Evolutionary conservation across 1,139 yeast genomes (phyloP), one percentile per base, ranked within the genome.

Genomic region (Sugiyamaella novakii): DNA sequence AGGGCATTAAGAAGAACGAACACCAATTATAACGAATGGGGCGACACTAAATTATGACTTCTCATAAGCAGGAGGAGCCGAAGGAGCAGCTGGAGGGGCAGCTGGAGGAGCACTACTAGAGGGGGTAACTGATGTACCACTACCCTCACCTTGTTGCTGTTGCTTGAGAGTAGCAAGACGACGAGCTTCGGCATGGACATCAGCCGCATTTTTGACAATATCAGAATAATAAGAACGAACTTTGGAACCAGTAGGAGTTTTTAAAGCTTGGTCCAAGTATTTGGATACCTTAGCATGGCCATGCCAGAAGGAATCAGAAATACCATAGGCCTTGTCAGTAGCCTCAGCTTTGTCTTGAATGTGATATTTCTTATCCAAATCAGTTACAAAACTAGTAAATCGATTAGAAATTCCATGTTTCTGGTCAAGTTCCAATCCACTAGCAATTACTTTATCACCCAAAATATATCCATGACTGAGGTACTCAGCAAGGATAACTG

Each of bases 401-500:
- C 75, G 74, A 38, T 70, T 59, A 22, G 85, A 74, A 59, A 76
- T 70, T 0, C 94, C 94, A 62, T 81, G 78, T 60, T 81, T 73
- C 56, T 80, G 73, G 65, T 85, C 95, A 55, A 82, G 74, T 17
- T 75, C 78, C 49, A 83, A 72, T 19, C 68, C 66, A 62, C 77
- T 77, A 50, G 78, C 76, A 47, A 85, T 73, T 41, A 84, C 72
- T 51, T 75, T 70, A 64, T 86, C 94, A 44, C 84, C 76, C 36
- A 86, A 66, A 21, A 74, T 76, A 64, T 85, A 86, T 3, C 95
- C 95, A 24, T 80, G 79, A 27, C 89, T 77, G 55, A 86, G 73
- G 59, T 84, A 77, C 67, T 86, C 92, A 1, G 94, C 92, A 70
- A 84, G 72, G 51, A 86, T 81, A 21, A 88, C 81, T 53, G 82